Evolutionary conservation across 75 land plant genomes (phyloP).

Genomic region (Chamaecyparis obtusa): DNA sequence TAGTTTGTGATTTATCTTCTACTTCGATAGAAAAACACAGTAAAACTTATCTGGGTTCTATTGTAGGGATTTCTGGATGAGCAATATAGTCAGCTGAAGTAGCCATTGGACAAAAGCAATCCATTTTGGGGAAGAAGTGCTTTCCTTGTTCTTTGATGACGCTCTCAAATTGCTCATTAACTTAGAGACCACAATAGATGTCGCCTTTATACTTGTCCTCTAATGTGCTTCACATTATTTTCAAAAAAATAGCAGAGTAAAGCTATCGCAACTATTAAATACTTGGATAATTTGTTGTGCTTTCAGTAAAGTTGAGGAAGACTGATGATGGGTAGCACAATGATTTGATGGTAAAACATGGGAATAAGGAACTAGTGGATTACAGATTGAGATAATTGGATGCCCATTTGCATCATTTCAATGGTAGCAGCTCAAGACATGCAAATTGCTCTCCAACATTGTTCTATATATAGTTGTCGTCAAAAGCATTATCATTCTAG

Average conservation of each 20-base stretch:
- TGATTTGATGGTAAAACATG: conserved; percentile 13
- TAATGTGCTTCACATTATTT: too few relatives aligned
- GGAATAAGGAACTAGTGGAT: too few relatives aligned
- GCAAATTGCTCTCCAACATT: background rate
- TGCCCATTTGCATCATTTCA: conserved; percentile 66
- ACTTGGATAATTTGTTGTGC: background rate
- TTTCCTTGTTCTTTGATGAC: too few relatives aligned
- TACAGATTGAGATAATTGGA: conserved; percentile 67
- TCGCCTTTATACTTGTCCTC: background rate
- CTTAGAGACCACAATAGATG: too few relatives aligned
- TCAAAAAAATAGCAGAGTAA: too few relatives aligned
- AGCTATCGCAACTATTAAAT: too few relatives aligned
- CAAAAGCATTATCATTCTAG: too few relatives aligned
- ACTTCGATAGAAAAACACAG: conserved; percentile 23
- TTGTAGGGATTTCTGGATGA: conserved; percentile 67
- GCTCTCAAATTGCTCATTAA: too few relatives aligned
- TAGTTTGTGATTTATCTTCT: background rate
- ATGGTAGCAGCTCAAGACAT: conserved; percentile 83
- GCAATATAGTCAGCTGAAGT: too few relatives aligned
- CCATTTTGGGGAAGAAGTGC: too few relatives aligned
- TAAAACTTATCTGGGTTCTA: conserved; percentile 66
- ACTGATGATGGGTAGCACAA: background rate
- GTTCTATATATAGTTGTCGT: too few relatives aligned
- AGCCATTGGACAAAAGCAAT: too few relatives aligned
- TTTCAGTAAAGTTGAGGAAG: background rate